Evolutionary conservation across 192 early-diverging fungal genomes (phyloP).

Genomic region (Umbelopsis isabellina): DNA sequence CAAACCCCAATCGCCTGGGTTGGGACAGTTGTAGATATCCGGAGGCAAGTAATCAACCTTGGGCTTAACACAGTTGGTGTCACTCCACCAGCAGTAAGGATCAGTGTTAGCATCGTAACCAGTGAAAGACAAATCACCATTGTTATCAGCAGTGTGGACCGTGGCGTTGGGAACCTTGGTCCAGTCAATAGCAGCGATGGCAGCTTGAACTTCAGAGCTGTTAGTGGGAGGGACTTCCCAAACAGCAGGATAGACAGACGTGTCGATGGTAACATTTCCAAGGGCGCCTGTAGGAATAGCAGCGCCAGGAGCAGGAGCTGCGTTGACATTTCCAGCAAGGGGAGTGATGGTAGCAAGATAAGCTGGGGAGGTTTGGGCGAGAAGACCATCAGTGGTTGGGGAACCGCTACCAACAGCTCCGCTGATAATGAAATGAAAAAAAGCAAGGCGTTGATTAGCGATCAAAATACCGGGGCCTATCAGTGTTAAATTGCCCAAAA

Average conservation of each 20-base stretch:
- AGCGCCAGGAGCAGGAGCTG: conserved; percentile 22
- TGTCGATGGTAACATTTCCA: background rate
- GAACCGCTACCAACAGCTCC: background rate
- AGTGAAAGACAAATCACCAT: conserved; percentile 38
- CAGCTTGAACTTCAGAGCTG: conserved; percentile 37
- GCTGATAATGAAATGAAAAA: background rate
- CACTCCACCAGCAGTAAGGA: conserved; percentile 45
- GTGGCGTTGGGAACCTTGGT: conserved; percentile 33
- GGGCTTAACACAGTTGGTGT: conserved; percentile 31
- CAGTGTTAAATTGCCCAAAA: background rate
- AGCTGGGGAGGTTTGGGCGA: conserved; percentile 32
- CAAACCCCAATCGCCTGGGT: conserved; percentile 34
- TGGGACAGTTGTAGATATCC: conserved; percentile 41
- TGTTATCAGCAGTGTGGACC: conserved; percentile 30
- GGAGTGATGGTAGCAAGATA: conserved; percentile 31
- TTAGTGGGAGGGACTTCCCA: conserved; percentile 44
- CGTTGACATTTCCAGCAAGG: conserved; percentile 26
- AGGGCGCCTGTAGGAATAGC: conserved; percentile 33
- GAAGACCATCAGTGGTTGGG: conserved; percentile 9
- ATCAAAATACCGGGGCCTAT: background rate
- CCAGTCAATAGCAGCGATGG: conserved; percentile 41
- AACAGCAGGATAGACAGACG: conserved; percentile 37
- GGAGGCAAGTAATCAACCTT: conserved; percentile 34
- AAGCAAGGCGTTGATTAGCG: background rate
- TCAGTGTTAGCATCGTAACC: conserved; percentile 30